Evolutionary conservation across 208 protist species (phyloP), one percentile per base, ranked within the genome.

Genomic region (Leptomonas pyrrhocoris): DNA sequence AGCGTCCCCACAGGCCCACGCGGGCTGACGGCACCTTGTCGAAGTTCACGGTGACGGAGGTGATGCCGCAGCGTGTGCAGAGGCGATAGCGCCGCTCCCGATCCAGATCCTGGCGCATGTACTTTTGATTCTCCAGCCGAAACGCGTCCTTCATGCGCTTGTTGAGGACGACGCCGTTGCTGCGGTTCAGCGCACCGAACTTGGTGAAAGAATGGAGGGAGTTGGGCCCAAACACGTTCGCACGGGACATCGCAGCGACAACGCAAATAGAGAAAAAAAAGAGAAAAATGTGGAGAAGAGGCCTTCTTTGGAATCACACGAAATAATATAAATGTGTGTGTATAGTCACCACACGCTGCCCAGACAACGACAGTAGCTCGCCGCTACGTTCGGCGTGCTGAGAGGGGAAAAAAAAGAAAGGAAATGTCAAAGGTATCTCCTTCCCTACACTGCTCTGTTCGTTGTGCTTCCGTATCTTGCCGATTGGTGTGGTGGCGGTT

Each of bases 121-220:
- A 73, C 34, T 85, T 88, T 58, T 96, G 89, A 61, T 92, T 93
- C 70, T 94, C 87, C 12, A 96, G 74, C 0, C 89, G 77, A 48
- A 91, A 94, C 18, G 82, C 64, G 45, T 96, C 89, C 73, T 93
- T 94, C 60, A 90, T 80, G 27, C 92, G 80, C 64, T 87, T 88
- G 70, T 79, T 89, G 46, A 88, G 51, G 19, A 67, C 77, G 4
- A 82, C 74, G 12, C 60, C 74, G 40, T 64, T 73, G 49, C 36
- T 81, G 34, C 88, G 84, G 42, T 88, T 84, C 13, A 94, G 69
- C 0, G 84, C 48, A 34, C 92, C 92, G 59, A 94, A 94, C 60
- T 93, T 92, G 38, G 92, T 96, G 68, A 94, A 93, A 34, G 89
- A 94, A 65, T 89, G 90, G 34, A 90, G 76, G 18, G 92, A 94